Conservation (phyloP, 2,329 filamentous ascomycete species). For the Colletotrichum sublineola region DNA sequence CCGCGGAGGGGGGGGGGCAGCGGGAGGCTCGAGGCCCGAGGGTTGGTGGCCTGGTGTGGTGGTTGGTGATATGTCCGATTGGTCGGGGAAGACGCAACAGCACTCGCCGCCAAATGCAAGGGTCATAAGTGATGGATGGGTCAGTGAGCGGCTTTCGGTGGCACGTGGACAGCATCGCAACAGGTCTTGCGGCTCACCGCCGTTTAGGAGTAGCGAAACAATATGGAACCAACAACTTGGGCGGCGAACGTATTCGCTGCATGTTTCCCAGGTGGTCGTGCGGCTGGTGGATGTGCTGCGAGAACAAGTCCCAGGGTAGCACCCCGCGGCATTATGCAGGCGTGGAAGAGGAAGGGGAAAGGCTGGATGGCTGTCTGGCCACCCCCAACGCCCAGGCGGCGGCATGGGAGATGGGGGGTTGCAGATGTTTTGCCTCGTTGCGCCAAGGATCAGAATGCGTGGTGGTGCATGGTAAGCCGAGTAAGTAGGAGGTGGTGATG, state of each 20-base stretch:
- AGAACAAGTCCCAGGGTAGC: conserved; percentile 9
- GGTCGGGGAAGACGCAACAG: not conserved
- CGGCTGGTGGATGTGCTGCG: not conserved
- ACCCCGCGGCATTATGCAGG: conserved; percentile 19
- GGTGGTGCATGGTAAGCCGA: conserved; percentile 18
- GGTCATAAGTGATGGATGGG: not conserved
- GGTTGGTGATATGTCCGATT: conserved; percentile 25
- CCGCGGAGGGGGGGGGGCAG: not conserved
- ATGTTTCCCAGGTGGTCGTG: not conserved
- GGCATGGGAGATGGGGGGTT: conserved; percentile 22
- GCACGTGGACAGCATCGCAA: conserved; percentile 6
- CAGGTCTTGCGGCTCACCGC: conserved; percentile 32
- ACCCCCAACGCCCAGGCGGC: no score
- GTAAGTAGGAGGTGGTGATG: conserved; percentile 16
- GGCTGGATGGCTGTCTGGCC: conserved; percentile 3
- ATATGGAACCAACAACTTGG: not conserved
- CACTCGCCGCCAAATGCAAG: conserved; percentile 8
- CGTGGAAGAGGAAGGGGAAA: not conserved
- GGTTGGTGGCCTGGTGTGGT: not conserved
- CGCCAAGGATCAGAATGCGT: conserved; percentile 13
- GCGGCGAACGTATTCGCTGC: not conserved
- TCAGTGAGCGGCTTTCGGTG: not conserved
- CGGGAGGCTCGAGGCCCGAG: conserved; percentile 4
- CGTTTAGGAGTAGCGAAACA: conserved; percentile 7
- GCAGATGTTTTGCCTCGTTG: conserved; percentile 27